phyloP scores from a whole-genome alignment of 2,329 filamentous ascomycete species.

The Fusarium chuoi region DNA sequence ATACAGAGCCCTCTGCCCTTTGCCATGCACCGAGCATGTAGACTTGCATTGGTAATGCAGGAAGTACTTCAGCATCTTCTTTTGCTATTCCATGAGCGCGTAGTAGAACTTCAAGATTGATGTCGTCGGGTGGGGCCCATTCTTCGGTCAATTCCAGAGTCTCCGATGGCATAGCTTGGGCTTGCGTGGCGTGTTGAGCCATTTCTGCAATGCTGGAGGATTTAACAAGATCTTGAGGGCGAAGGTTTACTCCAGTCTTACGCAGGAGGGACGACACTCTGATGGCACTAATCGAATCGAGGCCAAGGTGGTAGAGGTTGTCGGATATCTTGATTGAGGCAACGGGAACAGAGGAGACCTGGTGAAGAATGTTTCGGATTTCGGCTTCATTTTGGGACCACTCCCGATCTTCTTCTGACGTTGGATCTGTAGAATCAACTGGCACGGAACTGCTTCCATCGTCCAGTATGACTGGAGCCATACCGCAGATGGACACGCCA shows the following conservation, averaged over 20 bases:
- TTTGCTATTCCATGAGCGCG: slow-evolving; percentile 52
- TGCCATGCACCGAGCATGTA: slow-evolving; percentile 86
- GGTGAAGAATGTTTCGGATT: slow-evolving; percentile 61
- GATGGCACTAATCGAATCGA: slow-evolving; percentile 93
- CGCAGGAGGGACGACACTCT: slow-evolving; percentile 79
- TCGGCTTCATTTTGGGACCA: slow-evolving; percentile 51
- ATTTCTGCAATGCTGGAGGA: slow-evolving; percentile 74
- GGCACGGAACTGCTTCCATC: slow-evolving; percentile 1
- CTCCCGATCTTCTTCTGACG: neutral
- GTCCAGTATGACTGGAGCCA: slow-evolving; percentile 52
- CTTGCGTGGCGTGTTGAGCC: slow-evolving; percentile 49
- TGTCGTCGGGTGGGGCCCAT: slow-evolving; percentile 47
- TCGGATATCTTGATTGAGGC: slow-evolving; percentile 68
- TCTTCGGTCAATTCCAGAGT: slow-evolving; percentile 21
- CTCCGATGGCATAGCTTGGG: neutral
- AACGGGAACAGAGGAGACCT: slow-evolving; percentile 69
- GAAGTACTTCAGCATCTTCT: slow-evolving; percentile 68
- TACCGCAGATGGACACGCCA: slow-evolving; percentile 71
- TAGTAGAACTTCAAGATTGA: slow-evolving; percentile 56
- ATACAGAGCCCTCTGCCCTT: slow-evolving; percentile 71
- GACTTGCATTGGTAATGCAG: slow-evolving; percentile 79
- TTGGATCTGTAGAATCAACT: neutral
- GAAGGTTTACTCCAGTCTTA: slow-evolving; percentile 68
- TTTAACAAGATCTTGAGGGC: slow-evolving; percentile 76
- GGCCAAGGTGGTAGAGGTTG: slow-evolving; percentile 83